These are phyloP conservation scores for Galerina sulciceps DNA, from an alignment of 768 basidiomycete genomes.

Conservation along the genomic window DNA sequence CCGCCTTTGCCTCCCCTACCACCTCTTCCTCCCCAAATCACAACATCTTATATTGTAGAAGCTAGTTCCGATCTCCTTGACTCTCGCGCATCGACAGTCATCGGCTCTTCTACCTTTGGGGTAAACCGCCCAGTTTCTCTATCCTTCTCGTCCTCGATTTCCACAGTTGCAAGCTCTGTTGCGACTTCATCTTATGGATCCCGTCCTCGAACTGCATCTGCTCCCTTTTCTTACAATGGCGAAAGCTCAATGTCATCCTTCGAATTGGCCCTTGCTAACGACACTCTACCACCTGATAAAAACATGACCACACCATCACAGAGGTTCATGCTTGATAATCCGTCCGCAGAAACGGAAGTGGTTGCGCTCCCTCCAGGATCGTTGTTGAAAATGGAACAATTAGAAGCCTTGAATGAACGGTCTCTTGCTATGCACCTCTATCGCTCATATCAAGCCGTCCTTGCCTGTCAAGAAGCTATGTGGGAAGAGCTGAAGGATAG, in stretches of 20 bases:
- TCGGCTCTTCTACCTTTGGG: conserved; percentile 33
- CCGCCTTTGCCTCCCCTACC: conserved; percentile 70
- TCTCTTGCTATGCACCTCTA: conserved; percentile 76
- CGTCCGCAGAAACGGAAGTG: conserved; percentile 46
- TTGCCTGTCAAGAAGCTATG: conserved; percentile 76
- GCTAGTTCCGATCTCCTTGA: conserved; percentile 37
- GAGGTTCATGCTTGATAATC: conserved; percentile 51
- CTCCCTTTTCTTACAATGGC: conserved; percentile 33
- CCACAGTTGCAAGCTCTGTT: conserved; percentile 41
- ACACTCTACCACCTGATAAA: conserved; percentile 4
- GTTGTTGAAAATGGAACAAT: conserved; percentile 43
- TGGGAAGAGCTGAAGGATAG: conserved; percentile 75
- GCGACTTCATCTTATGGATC: conserved; percentile 29
- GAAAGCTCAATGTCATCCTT: conserved; percentile 24
- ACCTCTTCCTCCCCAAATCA: conserved; percentile 52
- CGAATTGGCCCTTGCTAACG: conserved; percentile 8
- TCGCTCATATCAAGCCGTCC: conserved; percentile 60
- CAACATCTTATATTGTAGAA: conserved; percentile 42
- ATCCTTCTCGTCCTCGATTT: conserved; percentile 56
- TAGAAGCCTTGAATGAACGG: conserved; percentile 55
- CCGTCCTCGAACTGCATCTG: conserved; percentile 33
- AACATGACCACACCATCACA: conserved; percentile 32
- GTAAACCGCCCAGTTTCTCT: conserved; percentile 46
- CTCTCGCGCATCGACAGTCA: conserved; percentile 38
- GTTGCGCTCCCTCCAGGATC: conserved; percentile 32